phyloP scores from a whole-genome alignment of 129 eudicot species.

The Calendula officinalis region DNA sequence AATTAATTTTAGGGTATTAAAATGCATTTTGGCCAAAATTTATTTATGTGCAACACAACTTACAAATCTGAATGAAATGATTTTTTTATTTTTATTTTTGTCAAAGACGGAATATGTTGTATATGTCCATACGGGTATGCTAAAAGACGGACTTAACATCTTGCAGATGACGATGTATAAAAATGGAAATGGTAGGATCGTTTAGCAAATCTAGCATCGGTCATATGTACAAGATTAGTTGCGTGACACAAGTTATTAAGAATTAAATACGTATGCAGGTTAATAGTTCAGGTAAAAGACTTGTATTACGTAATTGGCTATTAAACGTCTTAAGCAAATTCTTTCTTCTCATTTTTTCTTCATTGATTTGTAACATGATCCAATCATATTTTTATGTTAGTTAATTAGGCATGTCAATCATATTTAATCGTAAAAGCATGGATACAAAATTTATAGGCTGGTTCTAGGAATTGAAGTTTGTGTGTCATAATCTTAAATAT shows the following conservation, averaged over 20 bases:
- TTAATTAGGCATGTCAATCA: too few species aligned
- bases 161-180: slow-evolving; percentile 3
- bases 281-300: neutral
- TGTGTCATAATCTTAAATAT: too few species aligned
- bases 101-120: neutral
- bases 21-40: too few species aligned
- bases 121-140: neutral
- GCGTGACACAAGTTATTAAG: neutral
- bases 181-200: slow-evolving; percentile 10
- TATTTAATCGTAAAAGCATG: too few species aligned
- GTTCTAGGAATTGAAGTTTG: too few species aligned
- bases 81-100: too few species aligned
- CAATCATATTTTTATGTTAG: too few species aligned
- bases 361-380: neutral
- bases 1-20: too few species aligned
- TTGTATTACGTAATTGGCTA: neutral
- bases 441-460: too few species aligned
- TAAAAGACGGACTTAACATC: neutral
- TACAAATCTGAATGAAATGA: too few species aligned
- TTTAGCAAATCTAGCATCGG: neutral
- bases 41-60: too few species aligned
- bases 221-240: neutral
- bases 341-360: neutral
- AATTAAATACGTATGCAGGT: too few species aligned
- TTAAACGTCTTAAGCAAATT: neutral